Percentiles rank a stretch among this genome's conserved stretches.
These are phyloP conservation scores for Fusarium virguliforme DNA, from an alignment of 2,329 filamentous ascomycete species.

Conservation along the genomic window DNA sequence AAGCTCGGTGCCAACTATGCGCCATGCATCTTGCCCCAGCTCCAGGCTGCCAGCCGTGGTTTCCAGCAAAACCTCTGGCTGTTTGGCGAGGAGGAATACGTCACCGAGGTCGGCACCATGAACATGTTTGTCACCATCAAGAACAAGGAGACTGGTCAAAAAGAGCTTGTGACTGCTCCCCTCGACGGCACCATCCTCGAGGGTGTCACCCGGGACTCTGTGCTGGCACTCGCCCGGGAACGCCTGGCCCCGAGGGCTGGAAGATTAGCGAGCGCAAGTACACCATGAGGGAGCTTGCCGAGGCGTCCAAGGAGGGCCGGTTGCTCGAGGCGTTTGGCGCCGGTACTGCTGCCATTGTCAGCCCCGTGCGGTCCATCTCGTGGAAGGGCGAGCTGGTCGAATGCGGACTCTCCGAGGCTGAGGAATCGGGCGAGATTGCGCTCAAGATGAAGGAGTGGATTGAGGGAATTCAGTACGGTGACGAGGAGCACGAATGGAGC, in stretches of 20 bases:
- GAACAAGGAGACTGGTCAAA: slow-evolving; percentile 89
- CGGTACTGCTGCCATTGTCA: slow-evolving; percentile 94
- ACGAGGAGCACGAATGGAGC: slow-evolving; percentile 94
- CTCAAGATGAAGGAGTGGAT: slow-evolving; percentile 96
- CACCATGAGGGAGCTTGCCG: slow-evolving; percentile 87
- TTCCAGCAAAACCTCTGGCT: slow-evolving; percentile 99
- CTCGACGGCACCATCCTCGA: slow-evolving; percentile 97
- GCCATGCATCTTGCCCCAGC: slow-evolving; percentile 97
- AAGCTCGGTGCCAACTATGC: slow-evolving; percentile 99
- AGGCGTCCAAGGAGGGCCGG: slow-evolving; percentile 87
- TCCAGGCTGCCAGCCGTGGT: slow-evolving; percentile 89
- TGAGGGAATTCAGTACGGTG: slow-evolving; percentile 94
- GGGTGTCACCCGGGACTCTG: slow-evolving; percentile 93
- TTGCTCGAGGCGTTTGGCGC: slow-evolving; percentile 94
- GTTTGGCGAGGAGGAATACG: slow-evolving; percentile 94
- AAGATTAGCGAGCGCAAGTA: slow-evolving; percentile 89
- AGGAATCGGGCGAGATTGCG: slow-evolving; percentile 92
- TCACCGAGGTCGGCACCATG: slow-evolving; percentile 99
- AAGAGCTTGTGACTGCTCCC: slow-evolving; percentile 94
- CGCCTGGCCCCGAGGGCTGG: slow-evolving; percentile 88
- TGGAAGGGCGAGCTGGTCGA: slow-evolving; percentile 88
- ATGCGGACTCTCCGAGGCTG: slow-evolving; percentile 83
- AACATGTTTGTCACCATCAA: slow-evolving; percentile 93
- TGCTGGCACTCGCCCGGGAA: slow-evolving; percentile 89
- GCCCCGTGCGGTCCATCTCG: slow-evolving; percentile 88